These are phyloP conservation scores for Suillus brevipes DNA, from an alignment of 768 basidiomycete genomes.

Conservation along the genomic window DNA sequence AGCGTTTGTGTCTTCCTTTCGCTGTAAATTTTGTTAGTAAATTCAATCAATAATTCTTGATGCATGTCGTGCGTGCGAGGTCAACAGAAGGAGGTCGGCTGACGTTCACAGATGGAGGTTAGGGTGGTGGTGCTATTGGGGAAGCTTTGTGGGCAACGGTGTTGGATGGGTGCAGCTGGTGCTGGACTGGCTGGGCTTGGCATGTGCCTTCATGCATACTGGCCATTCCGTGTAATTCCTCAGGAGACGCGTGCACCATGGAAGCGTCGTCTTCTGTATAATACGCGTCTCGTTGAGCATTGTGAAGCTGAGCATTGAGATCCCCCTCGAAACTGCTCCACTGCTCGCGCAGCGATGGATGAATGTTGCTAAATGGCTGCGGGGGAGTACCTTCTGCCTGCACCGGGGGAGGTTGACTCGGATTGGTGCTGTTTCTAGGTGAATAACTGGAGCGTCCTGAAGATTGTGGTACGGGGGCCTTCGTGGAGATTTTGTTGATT, in stretches of 20 bases:
- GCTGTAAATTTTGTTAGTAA: too few species aligned
- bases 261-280: conserved; percentile 22
- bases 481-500: conserved; percentile 61
- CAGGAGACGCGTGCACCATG: conserved; percentile 11
- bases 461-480: conserved; percentile 27
- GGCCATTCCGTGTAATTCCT: conserved; percentile 2
- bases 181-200: conserved; percentile 19
- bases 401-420: conserved; percentile 6
- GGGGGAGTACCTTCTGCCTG: conserved; percentile 2
- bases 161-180: conserved; percentile 26
- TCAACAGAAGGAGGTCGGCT: conserved; percentile 13
- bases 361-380: conserved; percentile 44
- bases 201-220: background rate
- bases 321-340: conserved; percentile 57
- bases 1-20: too few species aligned
- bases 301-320: conserved; percentile 50
- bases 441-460: conserved; percentile 10
- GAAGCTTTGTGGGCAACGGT: conserved; percentile 44
- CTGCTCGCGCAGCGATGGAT: conserved; percentile 57
- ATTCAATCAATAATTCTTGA: too few species aligned
- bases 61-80: too few species aligned
- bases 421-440: conserved; percentile 17
- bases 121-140: conserved; percentile 40
- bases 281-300: conserved; percentile 30
- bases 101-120: conserved; percentile 24